Conservation (phyloP, 106 monocot genomes). For the Allium sativum region DNA sequence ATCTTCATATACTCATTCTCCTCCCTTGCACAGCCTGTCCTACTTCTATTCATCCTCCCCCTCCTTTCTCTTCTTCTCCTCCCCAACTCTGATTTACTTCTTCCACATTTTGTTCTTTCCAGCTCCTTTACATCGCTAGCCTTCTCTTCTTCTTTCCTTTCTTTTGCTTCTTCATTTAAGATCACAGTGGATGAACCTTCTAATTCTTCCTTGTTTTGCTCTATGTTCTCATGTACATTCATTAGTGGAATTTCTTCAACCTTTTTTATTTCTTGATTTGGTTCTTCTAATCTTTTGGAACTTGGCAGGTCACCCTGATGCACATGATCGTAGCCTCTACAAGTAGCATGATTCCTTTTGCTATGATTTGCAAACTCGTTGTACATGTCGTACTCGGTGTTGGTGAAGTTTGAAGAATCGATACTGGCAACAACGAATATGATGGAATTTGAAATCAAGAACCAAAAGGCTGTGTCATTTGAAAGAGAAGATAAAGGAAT, state of each 20-base stretch:
- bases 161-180: no score
- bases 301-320: no score
- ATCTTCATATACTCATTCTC: slow-evolving; percentile 33
- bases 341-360: background rate
- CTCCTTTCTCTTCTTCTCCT: background rate
- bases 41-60: background rate
- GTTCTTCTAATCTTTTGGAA: no score
- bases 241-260: no score
- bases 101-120: background rate
- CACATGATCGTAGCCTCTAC: no score
- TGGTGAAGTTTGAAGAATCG: no score
- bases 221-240: no score
- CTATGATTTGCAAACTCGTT: slow-evolving; percentile 20
- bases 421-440: slow-evolving; percentile 39
- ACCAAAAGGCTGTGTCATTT: slow-evolving; percentile 73
- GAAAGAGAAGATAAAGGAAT: slow-evolving; percentile 38
- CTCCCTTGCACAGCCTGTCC: background rate
- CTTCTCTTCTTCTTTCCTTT: no score
- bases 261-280: no score
- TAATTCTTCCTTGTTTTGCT: no score
- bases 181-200: no score
- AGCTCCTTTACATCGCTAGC: no score
- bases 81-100: background rate
- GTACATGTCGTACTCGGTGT: slow-evolving; percentile 4
- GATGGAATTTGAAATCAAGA: slow-evolving; percentile 72